Evolutionary conservation across 2,329 filamentous ascomycete genomes (phyloP).

Genomic region (Arthroderma uncinatum): DNA sequence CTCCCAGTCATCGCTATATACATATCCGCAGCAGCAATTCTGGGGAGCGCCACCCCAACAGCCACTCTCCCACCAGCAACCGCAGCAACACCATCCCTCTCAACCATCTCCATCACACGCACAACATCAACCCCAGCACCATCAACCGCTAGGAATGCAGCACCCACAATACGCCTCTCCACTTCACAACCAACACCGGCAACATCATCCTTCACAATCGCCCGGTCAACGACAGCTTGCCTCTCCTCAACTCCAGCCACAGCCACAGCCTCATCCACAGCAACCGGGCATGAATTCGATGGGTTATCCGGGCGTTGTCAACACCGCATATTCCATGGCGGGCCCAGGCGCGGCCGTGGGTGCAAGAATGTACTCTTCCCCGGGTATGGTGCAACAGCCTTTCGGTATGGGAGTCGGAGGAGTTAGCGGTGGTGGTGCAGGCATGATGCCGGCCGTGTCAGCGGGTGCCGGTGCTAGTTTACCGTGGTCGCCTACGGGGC

Average conservation of each 20-base stretch:
- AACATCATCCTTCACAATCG: conserved; percentile 33
- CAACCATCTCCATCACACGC: conserved; percentile 46
- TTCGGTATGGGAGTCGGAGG: neutral
- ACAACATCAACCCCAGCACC: conserved; percentile 22
- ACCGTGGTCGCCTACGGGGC: neutral
- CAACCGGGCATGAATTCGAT: conserved; percentile 26
- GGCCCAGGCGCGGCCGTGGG: neutral
- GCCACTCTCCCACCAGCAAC: conserved; percentile 16
- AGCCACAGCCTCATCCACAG: conserved; percentile 26
- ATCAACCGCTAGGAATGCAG: conserved; percentile 29
- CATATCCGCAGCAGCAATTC: conserved; percentile 52
- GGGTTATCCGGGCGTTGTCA: conserved; percentile 26
- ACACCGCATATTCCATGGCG: conserved; percentile 23
- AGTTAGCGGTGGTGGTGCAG: neutral
- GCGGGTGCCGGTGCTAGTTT: neutral
- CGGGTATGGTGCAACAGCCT: neutral
- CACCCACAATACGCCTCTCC: conserved; percentile 32
- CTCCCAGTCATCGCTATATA: conserved; percentile 26
- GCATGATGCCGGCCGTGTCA: neutral
- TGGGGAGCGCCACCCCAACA: conserved; percentile 34
- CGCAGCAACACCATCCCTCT: conserved; percentile 42
- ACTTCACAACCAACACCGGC: conserved; percentile 24
- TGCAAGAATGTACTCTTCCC: neutral
- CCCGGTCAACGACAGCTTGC: conserved; percentile 30
- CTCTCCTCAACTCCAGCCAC: conserved; percentile 26